phyloP scores from a whole-genome alignment of 345 rosid species.

The Arabis alpina region DNA sequence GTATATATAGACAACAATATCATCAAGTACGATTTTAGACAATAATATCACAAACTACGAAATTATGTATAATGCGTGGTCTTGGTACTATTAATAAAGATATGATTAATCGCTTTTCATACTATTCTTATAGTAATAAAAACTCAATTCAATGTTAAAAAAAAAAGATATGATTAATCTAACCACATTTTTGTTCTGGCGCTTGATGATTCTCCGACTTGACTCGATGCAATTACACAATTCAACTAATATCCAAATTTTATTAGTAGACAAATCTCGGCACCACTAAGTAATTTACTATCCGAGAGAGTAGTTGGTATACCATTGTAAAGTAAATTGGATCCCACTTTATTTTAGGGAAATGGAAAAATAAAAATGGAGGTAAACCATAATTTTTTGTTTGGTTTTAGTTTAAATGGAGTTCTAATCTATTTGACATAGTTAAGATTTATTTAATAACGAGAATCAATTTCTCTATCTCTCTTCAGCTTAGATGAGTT shows the following conservation, averaged over 20 bases:
- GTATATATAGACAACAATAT: too few species aligned
- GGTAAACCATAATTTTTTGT: background rate
- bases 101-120: too few species aligned
- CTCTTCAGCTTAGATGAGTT: constrained; percentile 7
- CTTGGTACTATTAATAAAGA: too few species aligned
- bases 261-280: background rate
- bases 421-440: constrained; percentile 23
- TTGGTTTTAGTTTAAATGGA: constrained; percentile 16
- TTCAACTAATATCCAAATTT: background rate
- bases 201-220: background rate
- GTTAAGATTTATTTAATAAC: background rate
- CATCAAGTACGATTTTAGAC: too few species aligned
- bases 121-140: too few species aligned
- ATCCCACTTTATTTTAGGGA: constrained; percentile 10
- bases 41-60: background rate
- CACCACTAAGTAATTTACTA: background rate
- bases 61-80: too few species aligned
- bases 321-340: constrained; percentile 12
- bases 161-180: background rate
- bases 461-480: constrained; percentile 18
- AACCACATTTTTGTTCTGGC: background rate
- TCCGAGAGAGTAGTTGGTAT: constrained; percentile 5
- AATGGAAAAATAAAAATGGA: background rate
- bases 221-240: background rate
- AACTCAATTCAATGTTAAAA: too few species aligned